Conservation (phyloP, 164 flowering plant species). For the Dillenia turbinata region DNA sequence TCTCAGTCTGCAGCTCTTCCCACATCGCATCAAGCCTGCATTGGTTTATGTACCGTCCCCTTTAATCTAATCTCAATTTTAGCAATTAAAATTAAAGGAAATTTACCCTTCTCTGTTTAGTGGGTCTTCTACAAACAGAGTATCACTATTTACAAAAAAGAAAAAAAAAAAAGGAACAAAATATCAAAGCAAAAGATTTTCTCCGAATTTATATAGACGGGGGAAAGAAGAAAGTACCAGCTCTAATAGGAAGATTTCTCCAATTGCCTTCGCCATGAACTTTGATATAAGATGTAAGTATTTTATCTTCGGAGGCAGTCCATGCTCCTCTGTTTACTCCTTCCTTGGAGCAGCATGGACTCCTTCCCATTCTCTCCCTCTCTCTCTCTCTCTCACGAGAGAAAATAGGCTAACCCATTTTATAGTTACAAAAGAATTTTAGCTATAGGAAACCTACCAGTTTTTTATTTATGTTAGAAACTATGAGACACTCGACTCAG, state of each 20-base stretch:
- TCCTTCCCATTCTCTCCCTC: slow-evolving; percentile 22
- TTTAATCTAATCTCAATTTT: no score
- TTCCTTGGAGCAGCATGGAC: slow-evolving; percentile 26
- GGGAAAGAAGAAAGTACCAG: slow-evolving; percentile 13
- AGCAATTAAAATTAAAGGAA: not conserved
- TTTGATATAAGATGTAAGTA: slow-evolving; percentile 21
- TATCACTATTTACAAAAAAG: no score
- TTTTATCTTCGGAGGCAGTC: slow-evolving; percentile 29
- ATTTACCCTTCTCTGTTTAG: no score
- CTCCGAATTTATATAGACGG: no score
- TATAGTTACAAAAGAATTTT: not conserved
- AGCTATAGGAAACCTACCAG: not conserved
- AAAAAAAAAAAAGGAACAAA: no score
- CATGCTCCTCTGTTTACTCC: slow-evolving; percentile 34
- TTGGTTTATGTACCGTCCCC: no score
- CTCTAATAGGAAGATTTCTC: slow-evolving; percentile 29
- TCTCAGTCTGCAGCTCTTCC: slow-evolving; percentile 30
- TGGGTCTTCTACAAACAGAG: no score
- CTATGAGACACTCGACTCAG: not conserved
- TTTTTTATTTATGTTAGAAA: not conserved
- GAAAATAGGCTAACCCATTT: not conserved
- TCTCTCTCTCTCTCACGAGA: not conserved
- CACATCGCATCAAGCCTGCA: slow-evolving; percentile 30
- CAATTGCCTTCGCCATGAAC: slow-evolving; percentile 28
- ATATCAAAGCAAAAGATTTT: no score